These are phyloP conservation scores for Arthroderma sp. DNA, from an alignment of 2,329 filamentous ascomycete genomes.

Conservation along the genomic window DNA sequence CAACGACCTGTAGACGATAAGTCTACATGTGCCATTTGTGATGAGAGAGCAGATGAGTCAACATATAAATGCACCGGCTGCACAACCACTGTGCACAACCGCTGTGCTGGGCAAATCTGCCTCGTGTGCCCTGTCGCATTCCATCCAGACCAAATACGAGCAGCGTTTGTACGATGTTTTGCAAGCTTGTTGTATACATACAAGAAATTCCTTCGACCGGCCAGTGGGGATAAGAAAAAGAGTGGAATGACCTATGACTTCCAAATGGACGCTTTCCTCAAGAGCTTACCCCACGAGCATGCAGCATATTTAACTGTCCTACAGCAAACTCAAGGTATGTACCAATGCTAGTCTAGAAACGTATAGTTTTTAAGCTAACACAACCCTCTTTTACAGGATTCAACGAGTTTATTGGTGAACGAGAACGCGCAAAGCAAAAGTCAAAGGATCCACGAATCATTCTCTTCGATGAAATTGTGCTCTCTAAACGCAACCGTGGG, in stretches of 20 bases:
- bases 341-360: not conserved
- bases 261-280: slow-evolving; percentile 55
- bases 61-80: slow-evolving; percentile 40
- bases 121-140: slow-evolving; percentile 57
- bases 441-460: slow-evolving; percentile 46
- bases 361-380: not conserved
- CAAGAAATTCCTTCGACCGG: slow-evolving; percentile 49
- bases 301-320: slow-evolving; percentile 51
- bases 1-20: slow-evolving; percentile 33
- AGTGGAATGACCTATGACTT: slow-evolving; percentile 51
- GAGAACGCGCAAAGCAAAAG: slow-evolving; percentile 42
- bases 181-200: slow-evolving; percentile 59
- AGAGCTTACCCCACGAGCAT: slow-evolving; percentile 52
- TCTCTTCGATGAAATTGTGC: slow-evolving; percentile 53
- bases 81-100: slow-evolving; percentile 43
- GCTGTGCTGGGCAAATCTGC: slow-evolving; percentile 48
- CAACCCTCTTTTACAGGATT: slow-evolving; percentile 34
- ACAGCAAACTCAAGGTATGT: slow-evolving; percentile 50
- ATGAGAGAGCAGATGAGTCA: slow-evolving; percentile 48
- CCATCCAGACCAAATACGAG: slow-evolving; percentile 53
- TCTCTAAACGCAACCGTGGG: slow-evolving; percentile 52
- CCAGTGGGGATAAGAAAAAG: slow-evolving; percentile 50
- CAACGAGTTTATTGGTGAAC: slow-evolving; percentile 54
- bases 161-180: slow-evolving; percentile 57
- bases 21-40: slow-evolving; percentile 37